Evolutionary conservation across 805 yeast genomes (phyloP), one percentile per base, ranked within the genome.

Genomic region (Yarrowia porcina): DNA sequence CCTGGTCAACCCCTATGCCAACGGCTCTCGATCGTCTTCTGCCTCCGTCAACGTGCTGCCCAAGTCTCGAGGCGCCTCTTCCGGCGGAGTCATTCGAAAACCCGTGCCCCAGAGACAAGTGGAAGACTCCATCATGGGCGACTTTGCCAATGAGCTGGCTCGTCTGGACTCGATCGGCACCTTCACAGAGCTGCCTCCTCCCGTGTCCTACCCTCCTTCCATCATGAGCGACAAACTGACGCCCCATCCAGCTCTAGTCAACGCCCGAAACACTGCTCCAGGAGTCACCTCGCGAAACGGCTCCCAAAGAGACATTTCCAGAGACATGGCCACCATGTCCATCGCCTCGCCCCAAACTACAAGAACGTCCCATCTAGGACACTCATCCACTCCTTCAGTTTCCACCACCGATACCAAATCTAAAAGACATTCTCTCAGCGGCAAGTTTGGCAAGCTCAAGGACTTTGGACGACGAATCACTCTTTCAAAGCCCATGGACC

Each of bases 101-200:
- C 59, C 59, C 12, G 59, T 52, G 6, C 25, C 59, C 17, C 10
- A 41, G 5, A 15, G 18, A 35, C 27, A 25, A 23, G 15, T 4
- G 3, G 32, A 15, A 4, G 59, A 52, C 20, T 13, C 42, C 11
- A 10, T 52, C 18, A 23, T 52, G 32, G 44, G 44, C 17, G 59
- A 35, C 6, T 52, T 52, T 12, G 44, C 35, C 18, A 17, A 35
- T 44, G 59, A 52, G 59, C 59, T 52, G 59, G 42, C 59, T 25
- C 59, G 59, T 18, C 33, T 52, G 44, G 59, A 52, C 33, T 52
- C 59, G 18, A 52, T 52, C 47, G 54, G 25, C 18, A 20, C 32
- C 44, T 33, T 42, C 56, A 68, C 25, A 70, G 71, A 56, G 69
- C 72, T 63, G 73, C 66, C 81, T 81, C 78, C 35, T 65, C 69